Evolutionary conservation across 257 asterid species (phyloP), one percentile per base, ranked within the genome.

Genomic region (Solanum sitiens): DNA sequence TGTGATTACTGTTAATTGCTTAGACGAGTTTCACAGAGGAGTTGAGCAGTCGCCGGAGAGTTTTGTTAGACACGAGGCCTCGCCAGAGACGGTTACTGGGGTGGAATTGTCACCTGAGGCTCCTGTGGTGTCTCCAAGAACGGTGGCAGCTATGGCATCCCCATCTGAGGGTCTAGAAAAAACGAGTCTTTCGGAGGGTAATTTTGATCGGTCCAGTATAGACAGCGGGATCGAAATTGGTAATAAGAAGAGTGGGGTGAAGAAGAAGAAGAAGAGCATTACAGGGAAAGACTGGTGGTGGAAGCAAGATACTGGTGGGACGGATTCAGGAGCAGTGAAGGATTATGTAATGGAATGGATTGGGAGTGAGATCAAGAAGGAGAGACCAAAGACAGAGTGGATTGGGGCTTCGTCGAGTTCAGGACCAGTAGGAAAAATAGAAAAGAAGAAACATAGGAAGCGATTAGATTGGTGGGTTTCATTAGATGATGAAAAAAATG

Each of bases 261-360:
- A 93, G 93, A 93, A 93, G 87, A 89, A 89, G 93, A 94, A 96
- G 93, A 96, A 89, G 91, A 94, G 96, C 86, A 15, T 90, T 72
- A 75, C 98, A 0, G 98, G 99, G 53, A 96, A 89, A 88, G 99
- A 96, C 89, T 97, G 99, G 99, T 97, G 99, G 99, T 97, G 99
- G 99, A 97, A 97, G 92, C 99, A 96, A 89, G 99, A 97, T 88
- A 90, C 79, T 10, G 94, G 90, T 8, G 93, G 65, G 70, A 95
- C 87, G 8, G 98, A 93, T 47, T 91, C 97, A 0, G 95, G 98
- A 33, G 92, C 42, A 68, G 98, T 94, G 61, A 97, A 96, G 89
- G 99, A 97, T 88, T 96, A 97, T 67, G 99, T 96, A 89, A 96
- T 92, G 96, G 99, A 97, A 86, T 97, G 99, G 99, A 96, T 97